Base-by-base conservation (phyloP, 352 stramenopile genomes). In the Phytophthora megakarya region DNA sequence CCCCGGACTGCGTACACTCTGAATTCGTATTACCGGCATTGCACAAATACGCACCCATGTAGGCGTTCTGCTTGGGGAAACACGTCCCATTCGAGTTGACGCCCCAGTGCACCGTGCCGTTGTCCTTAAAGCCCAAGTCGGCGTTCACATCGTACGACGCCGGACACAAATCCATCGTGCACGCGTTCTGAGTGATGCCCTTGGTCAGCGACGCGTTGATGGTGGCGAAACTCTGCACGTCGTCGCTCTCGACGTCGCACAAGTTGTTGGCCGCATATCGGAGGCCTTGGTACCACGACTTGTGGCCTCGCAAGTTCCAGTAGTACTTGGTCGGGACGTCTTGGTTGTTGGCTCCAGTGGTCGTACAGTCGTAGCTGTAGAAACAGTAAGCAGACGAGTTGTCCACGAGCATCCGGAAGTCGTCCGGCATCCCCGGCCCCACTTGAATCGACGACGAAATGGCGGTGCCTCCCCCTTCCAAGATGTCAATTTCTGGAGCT, bases 401-500 rank as follows among this genome's bases (percentile, higher is more conserved):
- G 28, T 75, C 59, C 7, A 45, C 35, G 9, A 88, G 43, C 35
- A 73, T 58, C 0, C 83, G 76, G 40, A 81, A 87, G 26, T 92
- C 72, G 0, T 69, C 30, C 4, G 85, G 73, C 74, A 90, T 90
- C 1, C 85, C 89, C 0, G 87, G 84, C 8, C 68, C 77, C 12
- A 98, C 65, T 58, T 98, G 95, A 21, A 97, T 86, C 25, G 93
- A 97, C 32, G 89, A 90, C 21, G 92, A 98, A 57, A 97, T 88
- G 10, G 82, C 78, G 0, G 66, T 78, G 16, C 93, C 81, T 5
- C 67, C 74, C 58, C 90, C 86, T 94, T 97, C 96, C 7, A 99
- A 78, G 25, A 99, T 81, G 75, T 99, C 95, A 63, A 99, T 98
- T 70, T 99, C 96, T 0, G 96, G 96, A 22, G 95, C 92, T 32